phyloP scores from a whole-genome alignment of 768 basidiomycete genomes.

The Leccinum obscurum region DNA sequence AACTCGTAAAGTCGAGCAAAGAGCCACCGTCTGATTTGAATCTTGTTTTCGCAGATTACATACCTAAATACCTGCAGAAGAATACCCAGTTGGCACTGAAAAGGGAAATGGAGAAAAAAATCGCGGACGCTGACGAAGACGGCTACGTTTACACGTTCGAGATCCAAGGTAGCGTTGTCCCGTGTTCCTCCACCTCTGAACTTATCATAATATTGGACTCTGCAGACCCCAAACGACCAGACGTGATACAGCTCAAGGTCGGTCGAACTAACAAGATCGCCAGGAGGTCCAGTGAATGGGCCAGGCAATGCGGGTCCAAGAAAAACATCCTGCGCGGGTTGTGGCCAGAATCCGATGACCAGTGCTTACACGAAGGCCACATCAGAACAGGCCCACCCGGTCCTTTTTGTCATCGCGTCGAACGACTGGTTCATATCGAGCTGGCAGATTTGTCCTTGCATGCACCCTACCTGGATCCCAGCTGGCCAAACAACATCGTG shows the following conservation, averaged over 20 bases:
- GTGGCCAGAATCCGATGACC: constrained; percentile 53
- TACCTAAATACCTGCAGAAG: constrained; percentile 60
- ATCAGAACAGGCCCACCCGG: constrained; percentile 62
- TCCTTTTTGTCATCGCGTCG: constrained; percentile 70
- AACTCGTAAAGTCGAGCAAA: background rate
- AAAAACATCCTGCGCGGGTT: constrained; percentile 74
- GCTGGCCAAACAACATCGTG: constrained; percentile 40
- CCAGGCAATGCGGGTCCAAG: constrained; percentile 77
- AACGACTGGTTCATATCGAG: constrained; percentile 80
- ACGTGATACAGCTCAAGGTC: constrained; percentile 69
- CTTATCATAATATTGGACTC: constrained; percentile 10
- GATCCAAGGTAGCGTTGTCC: constrained; percentile 55
- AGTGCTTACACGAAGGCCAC: constrained; percentile 63
- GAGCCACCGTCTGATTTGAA: constrained; percentile 7
- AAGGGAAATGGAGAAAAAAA: constrained; percentile 53
- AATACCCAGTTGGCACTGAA: constrained; percentile 61
- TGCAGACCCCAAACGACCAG: constrained; percentile 34
- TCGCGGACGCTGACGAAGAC: constrained; percentile 55
- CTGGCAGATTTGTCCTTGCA: constrained; percentile 66
- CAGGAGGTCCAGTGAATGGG: constrained; percentile 77
- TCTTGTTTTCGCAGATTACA: constrained; percentile 52
- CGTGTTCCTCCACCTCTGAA: background rate
- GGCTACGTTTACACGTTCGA: constrained; percentile 87
- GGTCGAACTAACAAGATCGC: constrained; percentile 74
- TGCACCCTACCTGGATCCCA: constrained; percentile 56